These are phyloP conservation scores for Nannochloropsis gaditana DNA, from an alignment of 108 stramenopile species.

Conservation along the genomic window DNA sequence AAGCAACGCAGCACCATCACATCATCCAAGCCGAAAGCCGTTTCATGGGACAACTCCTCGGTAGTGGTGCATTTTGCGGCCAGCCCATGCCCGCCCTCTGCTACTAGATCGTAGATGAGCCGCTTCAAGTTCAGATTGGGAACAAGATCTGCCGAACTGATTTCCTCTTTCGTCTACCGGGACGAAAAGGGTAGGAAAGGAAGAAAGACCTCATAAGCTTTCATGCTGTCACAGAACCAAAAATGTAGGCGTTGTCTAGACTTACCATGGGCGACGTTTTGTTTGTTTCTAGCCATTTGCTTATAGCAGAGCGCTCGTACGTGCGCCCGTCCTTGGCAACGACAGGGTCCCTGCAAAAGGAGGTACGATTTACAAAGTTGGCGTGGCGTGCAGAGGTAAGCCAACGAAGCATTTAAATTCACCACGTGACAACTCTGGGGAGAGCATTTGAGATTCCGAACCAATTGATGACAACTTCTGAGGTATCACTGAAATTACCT, in stretches of 20 bases:
- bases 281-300: constrained; percentile 22
- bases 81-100: constrained; percentile 40
- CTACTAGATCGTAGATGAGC: constrained; percentile 43
- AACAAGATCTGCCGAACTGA: constrained; percentile 18
- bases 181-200: background rate
- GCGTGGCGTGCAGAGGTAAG: background rate
- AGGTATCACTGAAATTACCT: background rate
- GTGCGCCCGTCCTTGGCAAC: constrained; percentile 30
- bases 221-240: background rate
- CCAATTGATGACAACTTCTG: background rate
- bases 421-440: too few relatives aligned
- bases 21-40: background rate
- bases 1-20: constrained; percentile 13
- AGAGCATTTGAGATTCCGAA: background rate
- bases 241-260: too few relatives aligned
- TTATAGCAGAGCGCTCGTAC: constrained; percentile 25
- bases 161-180: constrained; percentile 23
- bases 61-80: background rate
- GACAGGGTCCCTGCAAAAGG: constrained; percentile 32
- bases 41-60: constrained; percentile 15
- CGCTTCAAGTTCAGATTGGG: constrained; percentile 39
- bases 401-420: background rate
- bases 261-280: constrained; percentile 18
- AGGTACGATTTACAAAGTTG: background rate
- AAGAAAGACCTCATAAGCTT: background rate